Percentiles rank a stretch among this genome's conserved stretches.
phyloP scores from a whole-genome alignment of 306 rosid genomes.

The Medicago lupulina region DNA sequence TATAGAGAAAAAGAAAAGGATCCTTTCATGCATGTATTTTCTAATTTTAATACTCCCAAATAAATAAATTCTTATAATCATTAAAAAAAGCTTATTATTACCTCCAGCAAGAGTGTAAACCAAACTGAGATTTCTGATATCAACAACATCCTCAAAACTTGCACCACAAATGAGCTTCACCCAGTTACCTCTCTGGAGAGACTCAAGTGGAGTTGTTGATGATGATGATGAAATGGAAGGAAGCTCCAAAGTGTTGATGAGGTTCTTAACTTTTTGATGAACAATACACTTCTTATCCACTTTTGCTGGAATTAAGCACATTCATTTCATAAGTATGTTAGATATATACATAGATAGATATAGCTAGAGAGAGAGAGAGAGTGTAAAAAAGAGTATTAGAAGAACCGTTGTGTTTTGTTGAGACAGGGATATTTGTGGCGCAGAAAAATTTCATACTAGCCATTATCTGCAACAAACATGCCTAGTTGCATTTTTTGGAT shows the following conservation, averaged over 20 bases:
- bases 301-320: not conserved
- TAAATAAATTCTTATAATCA: too few relatives aligned
- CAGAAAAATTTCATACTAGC: not conserved
- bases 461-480: slow-evolving; percentile 14
- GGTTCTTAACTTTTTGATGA: not conserved
- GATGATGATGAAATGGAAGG: slow-evolving; percentile 46
- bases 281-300: not conserved
- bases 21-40: too few relatives aligned
- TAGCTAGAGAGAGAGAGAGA: not conserved
- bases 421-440: not conserved
- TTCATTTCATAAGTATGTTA: not conserved
- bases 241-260: slow-evolving; percentile 2
- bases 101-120: slow-evolving; percentile 98
- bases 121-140: slow-evolving; percentile 85
- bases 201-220: slow-evolving; percentile 53
- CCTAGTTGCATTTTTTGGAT: not conserved
- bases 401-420: slow-evolving; percentile 11
- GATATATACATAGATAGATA: not conserved
- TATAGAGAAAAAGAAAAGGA: too few relatives aligned
- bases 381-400: not conserved
- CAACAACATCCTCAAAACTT: slow-evolving; percentile 93
- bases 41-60: too few relatives aligned
- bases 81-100: too few relatives aligned
- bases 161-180: slow-evolving; percentile 63
- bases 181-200: slow-evolving; percentile 56